Evolutionary conservation across 2,329 filamentous ascomycete genomes (phyloP), one percentile per base, ranked within the genome.

Genomic region (Trichoderma atroviride): DNA sequence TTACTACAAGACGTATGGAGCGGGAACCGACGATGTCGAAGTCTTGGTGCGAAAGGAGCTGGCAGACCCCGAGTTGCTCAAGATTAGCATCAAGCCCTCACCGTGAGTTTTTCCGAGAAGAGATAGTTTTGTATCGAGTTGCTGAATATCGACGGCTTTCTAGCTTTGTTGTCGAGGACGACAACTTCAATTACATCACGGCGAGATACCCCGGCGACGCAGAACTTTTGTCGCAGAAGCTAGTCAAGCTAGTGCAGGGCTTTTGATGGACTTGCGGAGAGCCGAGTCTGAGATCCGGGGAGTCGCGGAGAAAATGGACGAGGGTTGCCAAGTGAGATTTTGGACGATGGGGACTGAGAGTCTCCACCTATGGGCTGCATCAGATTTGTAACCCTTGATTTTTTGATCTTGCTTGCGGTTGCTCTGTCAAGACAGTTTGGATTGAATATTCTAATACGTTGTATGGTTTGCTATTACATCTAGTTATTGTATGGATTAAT

Each of bases 1-100:
- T 68, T 87, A 87, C 71, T 87, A 86, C 74, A 87, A 87, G 80
- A 86, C 85, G 2, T 87, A 85, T 68, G 85, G 85, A 0, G 81
- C 81, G 3, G 81, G 83, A 0, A 85, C 82, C 70, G 83, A 84
- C 40, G 79, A 83, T 70, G 83, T 85, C 4, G 83, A 87, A 72
- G 76, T 9, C 24, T 64, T 84, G 83, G 78, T 85, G 55, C 81
- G 78, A 27, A 84, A 82, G 70, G 77, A 73, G 2, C 75, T 86
- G 27, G 79, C 79, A 57, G 74, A 81, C 67, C 80, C 81, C 1
- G 71, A 76, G 11, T 83, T 86, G 70, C 86, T 82, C 72, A 83
- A 83, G 73, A 79, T 74, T 63, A 85, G 80, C 68, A 70, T 85
- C 22, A 74, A 76, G 22, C 77, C 79, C 16, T 76, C 74, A 7